Conservation (phyloP, 2,329 filamentous ascomycete genomes). For the Epichloe coenophiala region DNA sequence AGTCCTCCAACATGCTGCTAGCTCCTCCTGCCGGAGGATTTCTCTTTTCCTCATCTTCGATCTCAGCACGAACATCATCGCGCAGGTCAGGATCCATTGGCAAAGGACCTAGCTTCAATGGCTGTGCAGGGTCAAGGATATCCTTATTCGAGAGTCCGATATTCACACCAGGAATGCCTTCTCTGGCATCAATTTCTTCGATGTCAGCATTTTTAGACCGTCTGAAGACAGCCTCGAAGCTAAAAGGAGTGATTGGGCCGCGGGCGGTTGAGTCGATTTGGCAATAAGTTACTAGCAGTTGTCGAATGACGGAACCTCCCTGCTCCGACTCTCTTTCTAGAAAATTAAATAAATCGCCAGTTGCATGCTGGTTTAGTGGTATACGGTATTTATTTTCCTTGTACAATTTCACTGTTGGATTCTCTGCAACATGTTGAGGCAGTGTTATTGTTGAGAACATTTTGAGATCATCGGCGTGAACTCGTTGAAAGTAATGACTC, state of each 20-base stretch:
- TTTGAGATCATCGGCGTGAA: conserved; percentile 70
- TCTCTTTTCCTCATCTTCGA: conserved; percentile 73
- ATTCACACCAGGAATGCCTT: conserved; percentile 50
- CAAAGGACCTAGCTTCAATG: conserved; percentile 65
- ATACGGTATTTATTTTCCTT: conserved; percentile 78
- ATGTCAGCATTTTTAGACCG: conserved; percentile 46
- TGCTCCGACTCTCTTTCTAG: conserved; percentile 75
- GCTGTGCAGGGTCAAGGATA: conserved; percentile 39
- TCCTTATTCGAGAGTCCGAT: conserved; percentile 49
- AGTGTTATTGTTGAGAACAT: conserved; percentile 60
- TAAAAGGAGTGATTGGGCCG: conserved; percentile 50
- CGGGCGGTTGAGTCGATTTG: conserved; percentile 43
- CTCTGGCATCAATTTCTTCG: conserved; percentile 48
- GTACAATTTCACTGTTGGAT: conserved; percentile 68
- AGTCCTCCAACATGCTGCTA: conserved; percentile 69
- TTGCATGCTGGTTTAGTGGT: conserved; percentile 75
- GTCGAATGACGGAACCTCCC: conserved; percentile 65
- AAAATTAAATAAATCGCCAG: conserved; percentile 72
- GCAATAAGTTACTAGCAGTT: conserved; percentile 52
- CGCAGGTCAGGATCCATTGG: conserved; percentile 74
- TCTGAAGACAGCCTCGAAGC: conserved; percentile 46
- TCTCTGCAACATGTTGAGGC: conserved; percentile 65
- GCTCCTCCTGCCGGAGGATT: conserved; percentile 59
- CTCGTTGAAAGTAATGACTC: conserved; percentile 55
- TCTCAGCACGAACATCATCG: conserved; percentile 73